Percentiles rank a stretch among this genome's conserved stretches.
These are phyloP conservation scores for Tolypocladium ophioglossoides DNA, from an alignment of 2,329 filamentous ascomycete genomes.

Conservation along the genomic window DNA sequence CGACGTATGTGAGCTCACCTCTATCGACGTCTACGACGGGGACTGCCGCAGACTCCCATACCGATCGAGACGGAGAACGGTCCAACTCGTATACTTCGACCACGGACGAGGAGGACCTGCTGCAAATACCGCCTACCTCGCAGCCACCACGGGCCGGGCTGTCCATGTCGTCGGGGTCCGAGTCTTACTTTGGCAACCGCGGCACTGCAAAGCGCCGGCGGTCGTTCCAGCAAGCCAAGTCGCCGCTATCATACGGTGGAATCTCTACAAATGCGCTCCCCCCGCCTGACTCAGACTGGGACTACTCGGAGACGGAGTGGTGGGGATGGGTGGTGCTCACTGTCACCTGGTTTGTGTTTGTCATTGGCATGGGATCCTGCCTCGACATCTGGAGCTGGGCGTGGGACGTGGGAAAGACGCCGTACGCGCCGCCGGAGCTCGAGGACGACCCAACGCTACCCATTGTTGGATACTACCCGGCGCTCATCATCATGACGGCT, in stretches of 20 bases:
- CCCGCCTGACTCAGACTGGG: constrained; percentile 53
- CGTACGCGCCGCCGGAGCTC: constrained; percentile 87
- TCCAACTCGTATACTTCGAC: constrained; percentile 43
- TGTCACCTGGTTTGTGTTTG: constrained; percentile 92
- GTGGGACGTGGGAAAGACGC: constrained; percentile 95
- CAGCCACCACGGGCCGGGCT: constrained; percentile 30
- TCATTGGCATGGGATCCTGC: constrained; percentile 92
- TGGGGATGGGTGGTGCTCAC: constrained; percentile 94
- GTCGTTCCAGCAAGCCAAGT: constrained; percentile 44
- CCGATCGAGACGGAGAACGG: constrained; percentile 11
- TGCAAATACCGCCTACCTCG: constrained; percentile 48
- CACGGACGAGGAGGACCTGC: constrained; percentile 72
- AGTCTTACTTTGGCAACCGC: constrained; percentile 48
- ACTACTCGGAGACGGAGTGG: constrained; percentile 92
- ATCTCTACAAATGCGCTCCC: constrained; percentile 37
- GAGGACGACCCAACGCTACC: constrained; percentile 92
- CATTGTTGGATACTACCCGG: constrained; percentile 95
- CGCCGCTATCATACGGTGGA: constrained; percentile 46
- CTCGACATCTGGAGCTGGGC: constrained; percentile 97
- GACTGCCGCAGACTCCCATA: neutral
- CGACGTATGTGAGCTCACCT: constrained; percentile 11
- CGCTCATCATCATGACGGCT: constrained; percentile 80
- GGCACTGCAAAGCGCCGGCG: constrained; percentile 32
- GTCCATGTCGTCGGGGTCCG: constrained; percentile 45
- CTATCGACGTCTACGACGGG: constrained; percentile 9